Evolutionary conservation across 192 early-diverging fungal species (phyloP).

Genomic region (Gigaspora rosea): DNA sequence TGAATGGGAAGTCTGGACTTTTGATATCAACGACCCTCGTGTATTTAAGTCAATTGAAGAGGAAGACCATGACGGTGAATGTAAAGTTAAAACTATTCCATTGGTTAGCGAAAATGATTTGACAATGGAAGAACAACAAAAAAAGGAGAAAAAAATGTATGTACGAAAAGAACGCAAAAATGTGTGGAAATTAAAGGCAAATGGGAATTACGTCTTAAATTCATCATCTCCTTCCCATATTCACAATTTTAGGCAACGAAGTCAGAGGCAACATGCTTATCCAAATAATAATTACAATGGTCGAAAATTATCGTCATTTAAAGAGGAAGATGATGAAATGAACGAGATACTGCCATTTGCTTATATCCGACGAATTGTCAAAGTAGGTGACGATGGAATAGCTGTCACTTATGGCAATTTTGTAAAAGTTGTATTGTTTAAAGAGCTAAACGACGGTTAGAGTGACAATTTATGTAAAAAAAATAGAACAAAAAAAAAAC

Average conservation of each 20-base stretch:
- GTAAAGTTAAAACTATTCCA: constrained; percentile 1
- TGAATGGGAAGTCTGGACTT: constrained; percentile 32
- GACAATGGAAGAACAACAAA: constrained; percentile 6
- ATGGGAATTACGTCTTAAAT: not conserved
- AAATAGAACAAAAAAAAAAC: no score
- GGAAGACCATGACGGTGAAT: constrained; percentile 1
- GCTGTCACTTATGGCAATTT: constrained; percentile 31
- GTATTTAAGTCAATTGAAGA: not conserved
- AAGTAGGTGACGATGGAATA: constrained; percentile 28
- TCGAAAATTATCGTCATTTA: not conserved
- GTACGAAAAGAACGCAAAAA: not conserved
- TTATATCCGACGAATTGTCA: constrained; percentile 26
- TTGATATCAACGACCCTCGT: constrained; percentile 19
- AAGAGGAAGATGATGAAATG: constrained; percentile 28
- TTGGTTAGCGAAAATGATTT: constrained; percentile 28
- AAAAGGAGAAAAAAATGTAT: constrained; percentile 6
- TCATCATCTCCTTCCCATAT: not conserved
- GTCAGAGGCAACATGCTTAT: not conserved
- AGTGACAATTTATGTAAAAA: no score
- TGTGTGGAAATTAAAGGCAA: not conserved
- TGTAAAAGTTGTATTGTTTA: constrained; percentile 27
- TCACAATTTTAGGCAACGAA: constrained; percentile 20
- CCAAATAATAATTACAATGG: constrained; percentile 15
- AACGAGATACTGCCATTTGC: constrained; percentile 33
- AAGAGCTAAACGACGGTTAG: not conserved